phyloP scores from a whole-genome alignment of 2,329 filamentous ascomycete species.

The Trichoderma semiorbis region DNA sequence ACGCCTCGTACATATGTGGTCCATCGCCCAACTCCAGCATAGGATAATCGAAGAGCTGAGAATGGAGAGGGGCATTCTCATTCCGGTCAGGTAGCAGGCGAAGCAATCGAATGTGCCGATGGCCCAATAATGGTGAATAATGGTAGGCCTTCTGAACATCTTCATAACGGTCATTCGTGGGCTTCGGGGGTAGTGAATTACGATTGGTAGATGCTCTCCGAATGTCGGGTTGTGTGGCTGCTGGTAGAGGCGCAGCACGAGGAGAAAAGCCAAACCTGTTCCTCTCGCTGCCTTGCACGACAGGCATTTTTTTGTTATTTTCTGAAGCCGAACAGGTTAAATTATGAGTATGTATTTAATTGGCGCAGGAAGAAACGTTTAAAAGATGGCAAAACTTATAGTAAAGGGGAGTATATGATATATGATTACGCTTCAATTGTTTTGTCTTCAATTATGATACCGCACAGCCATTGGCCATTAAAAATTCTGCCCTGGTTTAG shows the following conservation, averaged over 20 bases:
- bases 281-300: background rate
- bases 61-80: background rate
- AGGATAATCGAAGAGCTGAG: conserved; percentile 4
- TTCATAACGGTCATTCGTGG: background rate
- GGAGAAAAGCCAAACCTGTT: background rate
- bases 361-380: background rate
- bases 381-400: background rate
- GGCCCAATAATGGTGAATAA: background rate
- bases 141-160: background rate
- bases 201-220: background rate
- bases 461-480: background rate
- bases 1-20: conserved; percentile 1
- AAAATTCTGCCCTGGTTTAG: background rate
- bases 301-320: background rate
- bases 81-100: background rate
- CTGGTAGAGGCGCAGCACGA: background rate
- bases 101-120: conserved; percentile 2
- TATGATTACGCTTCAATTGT: background rate
- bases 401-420: background rate
- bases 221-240: background rate
- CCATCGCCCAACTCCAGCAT: background rate
- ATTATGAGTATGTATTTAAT: background rate
- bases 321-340: background rate
- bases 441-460: background rate
- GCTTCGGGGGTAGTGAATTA: background rate